A percentile compares a stretch with the other conserved stretches of the same genome.
Conservation (phyloP, 352 stramenopile genomes). For the Globisporangium perplexum region DNA sequence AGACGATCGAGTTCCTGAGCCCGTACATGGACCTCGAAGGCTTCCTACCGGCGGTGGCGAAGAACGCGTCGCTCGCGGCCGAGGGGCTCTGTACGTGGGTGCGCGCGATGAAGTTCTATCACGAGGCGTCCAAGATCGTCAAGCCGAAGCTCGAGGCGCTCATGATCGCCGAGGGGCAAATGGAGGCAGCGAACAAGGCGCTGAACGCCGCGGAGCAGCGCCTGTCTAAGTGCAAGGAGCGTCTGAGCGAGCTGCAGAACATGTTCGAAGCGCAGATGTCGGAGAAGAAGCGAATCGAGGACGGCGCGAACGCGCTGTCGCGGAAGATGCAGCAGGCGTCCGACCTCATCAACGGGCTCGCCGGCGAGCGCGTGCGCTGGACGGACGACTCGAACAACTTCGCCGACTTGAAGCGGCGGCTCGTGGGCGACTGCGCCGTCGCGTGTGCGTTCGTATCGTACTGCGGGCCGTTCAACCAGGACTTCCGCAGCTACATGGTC, state of each 20-base stretch:
- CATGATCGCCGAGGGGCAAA: constrained; percentile 93
- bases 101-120: constrained; percentile 98
- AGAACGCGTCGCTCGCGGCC: constrained; percentile 94
- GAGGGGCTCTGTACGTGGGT: constrained; percentile 98
- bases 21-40: constrained; percentile 97
- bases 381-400: constrained; percentile 98
- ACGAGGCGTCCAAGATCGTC: constrained; percentile 98
- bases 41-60: constrained; percentile 94
- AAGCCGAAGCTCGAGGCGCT: constrained; percentile 98
- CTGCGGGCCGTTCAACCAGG: constrained; percentile 97
- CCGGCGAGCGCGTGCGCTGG: constrained; percentile 95
- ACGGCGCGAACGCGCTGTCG: constrained; percentile 92
- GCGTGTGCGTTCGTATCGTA: constrained; percentile 98
- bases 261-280: constrained; percentile 98
- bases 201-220: constrained; percentile 90
- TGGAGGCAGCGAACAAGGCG: constrained; percentile 96
- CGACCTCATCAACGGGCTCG: constrained; percentile 95
- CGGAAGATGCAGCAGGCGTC: constrained; percentile 98
- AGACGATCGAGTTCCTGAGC: constrained; percentile 97
- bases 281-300: constrained; percentile 96
- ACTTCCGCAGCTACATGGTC: constrained; percentile 96
- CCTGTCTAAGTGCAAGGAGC: constrained; percentile 93
- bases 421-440: constrained; percentile 97
- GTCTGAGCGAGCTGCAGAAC: constrained; percentile 92
- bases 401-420: constrained; percentile 92